Conservation (phyloP, 331 rosid species). For the Cydonia oblonga region DNA sequence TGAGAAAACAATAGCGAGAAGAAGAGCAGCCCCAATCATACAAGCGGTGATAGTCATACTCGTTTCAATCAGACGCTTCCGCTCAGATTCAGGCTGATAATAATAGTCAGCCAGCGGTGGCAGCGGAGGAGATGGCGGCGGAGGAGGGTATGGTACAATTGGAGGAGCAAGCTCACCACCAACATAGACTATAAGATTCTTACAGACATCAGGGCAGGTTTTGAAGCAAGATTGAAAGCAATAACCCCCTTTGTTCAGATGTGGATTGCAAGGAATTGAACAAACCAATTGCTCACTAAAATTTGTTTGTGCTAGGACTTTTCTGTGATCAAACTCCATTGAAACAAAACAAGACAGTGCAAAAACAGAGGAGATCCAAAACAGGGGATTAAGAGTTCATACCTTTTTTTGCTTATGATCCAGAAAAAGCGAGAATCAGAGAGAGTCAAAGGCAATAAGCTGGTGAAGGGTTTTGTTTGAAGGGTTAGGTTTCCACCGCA, state of each 20-base stretch:
- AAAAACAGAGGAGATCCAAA: constrained; percentile 4
- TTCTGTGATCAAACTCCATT: constrained; percentile 10
- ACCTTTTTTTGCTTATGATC: not conserved
- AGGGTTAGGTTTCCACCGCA: not conserved
- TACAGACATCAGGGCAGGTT: not conserved
- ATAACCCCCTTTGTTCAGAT: not conserved
- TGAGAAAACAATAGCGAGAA: constrained; percentile 1
- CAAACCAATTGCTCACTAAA: not conserved
- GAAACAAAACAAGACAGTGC: not conserved
- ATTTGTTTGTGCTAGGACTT: not conserved
- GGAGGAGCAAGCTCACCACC: not conserved
- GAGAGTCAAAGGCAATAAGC: not conserved
- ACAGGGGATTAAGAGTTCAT: not conserved
- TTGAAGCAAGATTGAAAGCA: not conserved
- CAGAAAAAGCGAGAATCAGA: not conserved
- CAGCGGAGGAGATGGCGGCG: not conserved
- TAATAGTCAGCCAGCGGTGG: fast-evolving
- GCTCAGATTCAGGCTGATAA: fast-evolving
- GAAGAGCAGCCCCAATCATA: not conserved
- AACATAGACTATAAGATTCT: not conserved
- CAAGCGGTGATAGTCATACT: constrained; percentile 9
- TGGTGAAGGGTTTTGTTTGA: not conserved
- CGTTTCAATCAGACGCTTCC: not conserved
- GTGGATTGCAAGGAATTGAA: not conserved
- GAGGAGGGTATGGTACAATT: not conserved